Base-by-base conservation (phyloP, 305 asterid species). In the Monarda citriodora region DNA sequence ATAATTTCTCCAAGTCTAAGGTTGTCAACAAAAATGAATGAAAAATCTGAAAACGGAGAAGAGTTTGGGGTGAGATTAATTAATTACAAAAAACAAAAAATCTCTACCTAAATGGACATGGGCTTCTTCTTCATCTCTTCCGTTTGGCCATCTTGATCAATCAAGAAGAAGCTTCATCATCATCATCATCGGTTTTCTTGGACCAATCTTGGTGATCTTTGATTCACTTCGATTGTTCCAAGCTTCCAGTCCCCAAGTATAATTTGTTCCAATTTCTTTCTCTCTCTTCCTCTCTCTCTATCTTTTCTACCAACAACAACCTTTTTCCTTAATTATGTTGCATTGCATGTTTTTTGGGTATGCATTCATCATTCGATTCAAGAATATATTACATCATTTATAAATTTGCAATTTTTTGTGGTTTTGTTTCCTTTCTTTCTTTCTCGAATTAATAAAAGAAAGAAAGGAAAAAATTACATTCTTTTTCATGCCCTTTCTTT, bases 1-100 rank as follows among this genome's bases (percentile, higher is more conserved):
- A 41, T 32, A 72, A 66, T 82, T 74, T 66, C 92, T 80, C 75
- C 25, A 52, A 76, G 58, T 79, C 62, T 80, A 77, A 63, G 88
- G 89, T 70, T 58, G 77, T 73, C 38, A 34, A 34, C 38, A 34
- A 34, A 34, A 34, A 34, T 60, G 46, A 60, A 72, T n/a, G 66
- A 66, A 70, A 62, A 79, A 72, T 37, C 64, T 44, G 32, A 53
- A 72, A 49, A 62, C 22, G 20, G 64, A 45, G 50, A n/a, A 64
- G 18, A 53, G 42, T 13, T 71, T 56, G 48, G 61, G 34, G 15
- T 20, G 16, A 47, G 65, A 47, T 51, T 69, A 46, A 65, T 58
- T 64, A 70, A 20, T 29, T 5, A 29, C 32, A 38, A 34, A 41
- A 37, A 37, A 20, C 29, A 34, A 58, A 42, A 50, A 51, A 31